Conservation (phyloP, 2,329 filamentous ascomycete genomes). For the Monosporascus sp. region DNA sequence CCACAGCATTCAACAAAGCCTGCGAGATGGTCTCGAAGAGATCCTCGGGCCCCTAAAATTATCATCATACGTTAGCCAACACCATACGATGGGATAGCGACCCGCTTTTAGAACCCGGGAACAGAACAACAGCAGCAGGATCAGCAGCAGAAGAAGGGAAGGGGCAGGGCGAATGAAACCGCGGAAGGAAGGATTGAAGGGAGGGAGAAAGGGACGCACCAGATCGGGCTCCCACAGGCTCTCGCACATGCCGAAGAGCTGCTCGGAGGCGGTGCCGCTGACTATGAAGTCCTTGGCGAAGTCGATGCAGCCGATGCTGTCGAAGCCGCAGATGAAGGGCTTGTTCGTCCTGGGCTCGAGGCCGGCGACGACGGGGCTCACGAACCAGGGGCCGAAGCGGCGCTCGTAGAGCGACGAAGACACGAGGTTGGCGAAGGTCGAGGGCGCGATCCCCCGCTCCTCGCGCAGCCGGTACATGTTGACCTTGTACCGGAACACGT, state of each 20-base stretch:
- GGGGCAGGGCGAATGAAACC: neutral
- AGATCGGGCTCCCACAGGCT: slow-evolving; percentile 96
- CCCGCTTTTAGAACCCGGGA: neutral
- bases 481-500: slow-evolving; percentile 99
- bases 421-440: slow-evolving; percentile 95
- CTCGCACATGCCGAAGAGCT: slow-evolving; percentile 98
- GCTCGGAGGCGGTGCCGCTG: slow-evolving; percentile 89
- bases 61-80: neutral
- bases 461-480: slow-evolving; percentile 99
- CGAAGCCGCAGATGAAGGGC: slow-evolving; percentile 98
- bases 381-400: slow-evolving; percentile 94
- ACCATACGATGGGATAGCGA: too few relatives aligned
- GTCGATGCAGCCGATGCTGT: slow-evolving; percentile 98
- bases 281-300: slow-evolving; percentile 99
- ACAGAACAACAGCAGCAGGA: neutral
- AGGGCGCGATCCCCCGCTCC: slow-evolving; percentile 90
- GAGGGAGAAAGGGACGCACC: slow-evolving; percentile 47
- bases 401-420: slow-evolving; percentile 87
- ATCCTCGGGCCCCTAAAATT: slow-evolving; percentile 71
- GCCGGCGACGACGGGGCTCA: slow-evolving; percentile 89
- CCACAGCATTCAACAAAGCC: slow-evolving; percentile 88
- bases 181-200: neutral
- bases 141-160: neutral
- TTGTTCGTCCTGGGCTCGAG: slow-evolving; percentile 90
- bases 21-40: slow-evolving; percentile 99